Conservation (phyloP, 768 basidiomycete species). For the Lentinula edodes region DNA sequence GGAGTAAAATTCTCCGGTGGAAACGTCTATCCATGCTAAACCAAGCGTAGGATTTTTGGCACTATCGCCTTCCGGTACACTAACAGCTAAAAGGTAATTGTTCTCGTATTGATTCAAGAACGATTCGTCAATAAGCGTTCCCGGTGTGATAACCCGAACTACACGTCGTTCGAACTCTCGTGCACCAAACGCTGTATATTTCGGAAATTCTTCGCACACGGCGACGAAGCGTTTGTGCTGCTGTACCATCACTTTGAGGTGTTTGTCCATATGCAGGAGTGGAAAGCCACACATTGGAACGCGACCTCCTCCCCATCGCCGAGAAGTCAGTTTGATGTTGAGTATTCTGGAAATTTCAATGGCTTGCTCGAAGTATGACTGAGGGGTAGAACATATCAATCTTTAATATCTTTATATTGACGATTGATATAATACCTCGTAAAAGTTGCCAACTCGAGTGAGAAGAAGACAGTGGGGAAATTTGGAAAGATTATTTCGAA, state of each 20-base stretch:
- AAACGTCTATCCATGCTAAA: conserved; percentile 92
- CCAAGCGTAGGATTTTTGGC: conserved; percentile 32
- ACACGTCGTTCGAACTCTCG: conserved; percentile 78
- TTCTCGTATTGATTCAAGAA: conserved; percentile 85
- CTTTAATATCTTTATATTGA: background rate
- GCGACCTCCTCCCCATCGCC: conserved; percentile 63
- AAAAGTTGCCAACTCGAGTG: conserved; percentile 92
- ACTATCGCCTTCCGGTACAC: conserved; percentile 7
- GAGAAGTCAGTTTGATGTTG: conserved; percentile 77
- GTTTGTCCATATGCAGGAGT: conserved; percentile 73
- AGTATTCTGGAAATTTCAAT: conserved; percentile 68
- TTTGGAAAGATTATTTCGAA: conserved; percentile 61
- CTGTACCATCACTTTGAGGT: conserved; percentile 83
- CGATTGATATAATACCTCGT: conserved; percentile 59
- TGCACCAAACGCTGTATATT: conserved; percentile 34
- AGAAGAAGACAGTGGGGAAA: conserved; percentile 89
- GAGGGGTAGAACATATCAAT: background rate
- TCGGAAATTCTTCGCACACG: conserved; percentile 87
- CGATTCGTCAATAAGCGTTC: conserved; percentile 88
- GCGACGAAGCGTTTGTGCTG: conserved; percentile 83
- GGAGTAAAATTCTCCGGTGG: conserved; percentile 90
- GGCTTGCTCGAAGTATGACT: conserved; percentile 97
- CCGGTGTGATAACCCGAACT: conserved; percentile 84
- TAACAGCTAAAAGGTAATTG: conserved; percentile 80
- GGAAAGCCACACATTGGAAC: conserved; percentile 93